phyloP scores from a whole-genome alignment of 169 alveolate species.

The Cryptosporidium meleagridis region DNA sequence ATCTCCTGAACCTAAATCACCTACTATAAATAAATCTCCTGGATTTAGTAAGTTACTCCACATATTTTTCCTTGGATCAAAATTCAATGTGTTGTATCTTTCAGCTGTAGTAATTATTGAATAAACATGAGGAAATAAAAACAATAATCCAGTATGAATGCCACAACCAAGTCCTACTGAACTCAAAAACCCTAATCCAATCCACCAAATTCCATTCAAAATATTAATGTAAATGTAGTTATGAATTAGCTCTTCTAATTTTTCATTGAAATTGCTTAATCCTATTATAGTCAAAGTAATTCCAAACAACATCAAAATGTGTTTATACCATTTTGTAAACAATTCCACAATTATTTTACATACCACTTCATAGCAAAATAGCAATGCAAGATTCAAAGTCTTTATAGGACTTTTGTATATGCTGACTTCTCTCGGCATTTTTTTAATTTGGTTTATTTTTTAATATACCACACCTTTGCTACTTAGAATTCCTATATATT shows the following conservation, averaged over 20 bases:
- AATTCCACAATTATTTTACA: neutral
- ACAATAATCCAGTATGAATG: conserved; percentile 85
- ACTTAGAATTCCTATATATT: neutral
- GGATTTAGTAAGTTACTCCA: conserved; percentile 63
- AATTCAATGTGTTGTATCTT: conserved; percentile 77
- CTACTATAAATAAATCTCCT: conserved; percentile 40
- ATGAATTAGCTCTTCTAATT: conserved; percentile 1
- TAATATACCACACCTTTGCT: neutral
- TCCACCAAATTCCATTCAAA: conserved; percentile 82
- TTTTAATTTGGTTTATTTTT: too few species aligned
- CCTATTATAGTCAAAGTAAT: neutral
- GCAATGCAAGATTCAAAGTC: conserved; percentile 43
- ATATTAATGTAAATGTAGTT: conserved; percentile 55
- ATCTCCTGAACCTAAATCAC: conserved; percentile 2
- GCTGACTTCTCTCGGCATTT: neutral
- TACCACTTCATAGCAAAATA: conserved; percentile 31
- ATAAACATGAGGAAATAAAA: conserved; percentile 85
- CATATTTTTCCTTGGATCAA: conserved; percentile 78
- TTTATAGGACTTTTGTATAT: conserved; percentile 40
- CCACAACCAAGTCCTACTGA: conserved; percentile 86
- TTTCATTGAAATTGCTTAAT: neutral
- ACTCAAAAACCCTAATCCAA: conserved; percentile 81
- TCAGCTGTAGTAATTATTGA: conserved; percentile 83
- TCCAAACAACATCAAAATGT: conserved; percentile 1
- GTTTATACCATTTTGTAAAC: conserved; percentile 18